Base-by-base conservation (phyloP, 2,329 filamentous ascomycete genomes). In the Penicillium freii region DNA sequence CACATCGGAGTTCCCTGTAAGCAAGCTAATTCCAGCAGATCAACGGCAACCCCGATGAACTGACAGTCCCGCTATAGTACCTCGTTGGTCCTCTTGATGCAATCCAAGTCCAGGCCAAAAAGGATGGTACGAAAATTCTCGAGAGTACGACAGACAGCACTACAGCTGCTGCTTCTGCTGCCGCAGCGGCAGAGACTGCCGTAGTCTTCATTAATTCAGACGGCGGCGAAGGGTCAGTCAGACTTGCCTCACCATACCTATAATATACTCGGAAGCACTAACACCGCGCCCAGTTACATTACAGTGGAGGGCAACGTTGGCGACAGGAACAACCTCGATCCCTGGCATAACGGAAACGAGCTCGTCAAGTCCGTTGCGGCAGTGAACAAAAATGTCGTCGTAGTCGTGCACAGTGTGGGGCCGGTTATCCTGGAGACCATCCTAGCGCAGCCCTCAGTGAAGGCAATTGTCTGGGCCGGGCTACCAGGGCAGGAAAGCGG, bases 341-440 rank as follows among this genome's bases (percentile, higher is more conserved):
- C 77, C 19, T 81, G 78, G 78, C 69, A 73, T 60, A 74, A 76
- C 27, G 76, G 75, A 21, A 77, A 78, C 52, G 72, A 71, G 1
- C 71, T 79, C 5, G 75, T 88, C 51, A 73, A 75, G 3, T 77
- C 81, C 44, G 83, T 88, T 1, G 85, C 86, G 0, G 74, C 77
- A 6, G 76, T 75, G 21, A 88, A 84, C 73, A 79, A 78, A 58
- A 87, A 84, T 58, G 87, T 86, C 2, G 78, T 89, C 31, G 86
- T 88, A 0, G 77, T 88, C 1, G 76, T 87, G 2, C 86, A 89
- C 70, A 87, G 87, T 29, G 83, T 84, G 4, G 87, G 86, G 0
- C 77, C 82, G 5, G 78, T 86, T 3, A 73, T 86, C 0, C 81
- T 88, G 0, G 85, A 88, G 58, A 77, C 78, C 1, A 89, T 84